Evolutionary conservation across 306 rosid species (phyloP).

Genomic region (Trichosanthes cucumerina): DNA sequence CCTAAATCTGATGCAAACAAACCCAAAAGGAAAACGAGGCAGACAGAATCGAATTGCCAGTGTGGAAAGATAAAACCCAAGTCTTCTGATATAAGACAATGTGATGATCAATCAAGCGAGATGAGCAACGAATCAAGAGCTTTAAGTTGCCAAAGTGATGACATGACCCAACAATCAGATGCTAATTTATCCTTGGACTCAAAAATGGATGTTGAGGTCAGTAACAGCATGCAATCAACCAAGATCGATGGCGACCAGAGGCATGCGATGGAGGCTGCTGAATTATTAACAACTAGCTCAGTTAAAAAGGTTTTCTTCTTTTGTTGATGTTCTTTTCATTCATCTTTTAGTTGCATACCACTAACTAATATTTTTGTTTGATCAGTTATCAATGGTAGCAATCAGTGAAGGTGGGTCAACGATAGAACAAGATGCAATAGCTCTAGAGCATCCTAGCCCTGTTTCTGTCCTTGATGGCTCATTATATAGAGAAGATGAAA

Average conservation of each 20-base stretch:
- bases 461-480: conserved; percentile 68
- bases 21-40: conserved; percentile 41
- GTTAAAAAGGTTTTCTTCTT: conserved; percentile 29
- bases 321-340: conserved; percentile 9
- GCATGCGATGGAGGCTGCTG: conserved; percentile 34
- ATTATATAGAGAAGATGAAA: conserved; percentile 45
- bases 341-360: conserved; percentile 10
- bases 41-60: conserved; percentile 34
- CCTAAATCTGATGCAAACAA: conserved; percentile 50
- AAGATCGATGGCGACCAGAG: conserved; percentile 30
- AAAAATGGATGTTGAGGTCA: conserved; percentile 42
- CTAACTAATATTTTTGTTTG: not conserved
- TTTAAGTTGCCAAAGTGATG: conserved; percentile 56
- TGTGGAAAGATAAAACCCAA: conserved; percentile 50
- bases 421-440: conserved; percentile 37
- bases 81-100: conserved; percentile 25
- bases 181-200: conserved; percentile 19
- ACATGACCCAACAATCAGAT: conserved; percentile 35
- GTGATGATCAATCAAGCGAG: conserved; percentile 61
- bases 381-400: conserved; percentile 42
- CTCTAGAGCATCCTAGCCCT: conserved; percentile 71
- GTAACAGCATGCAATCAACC: conserved; percentile 26
- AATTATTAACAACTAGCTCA: conserved; percentile 33
- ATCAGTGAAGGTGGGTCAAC: conserved; percentile 37
- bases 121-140: conserved; percentile 47